Evolutionary conservation across 106 monocot genomes (phyloP), one percentile per base, ranked within the genome.

Genomic region (Apostasia shenzhenica): DNA sequence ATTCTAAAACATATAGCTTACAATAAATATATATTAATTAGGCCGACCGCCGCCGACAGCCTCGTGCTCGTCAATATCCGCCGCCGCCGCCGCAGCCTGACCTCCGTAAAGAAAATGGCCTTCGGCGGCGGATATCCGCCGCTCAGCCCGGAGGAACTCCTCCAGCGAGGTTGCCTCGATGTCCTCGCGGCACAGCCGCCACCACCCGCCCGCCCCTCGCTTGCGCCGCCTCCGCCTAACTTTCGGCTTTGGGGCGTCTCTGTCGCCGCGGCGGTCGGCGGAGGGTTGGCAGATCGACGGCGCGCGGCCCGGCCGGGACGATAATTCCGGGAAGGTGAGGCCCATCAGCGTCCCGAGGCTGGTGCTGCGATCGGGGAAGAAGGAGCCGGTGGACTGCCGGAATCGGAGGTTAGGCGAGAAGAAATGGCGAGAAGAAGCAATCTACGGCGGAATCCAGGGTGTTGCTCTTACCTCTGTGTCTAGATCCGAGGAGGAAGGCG

Each of bases 321-420:
- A 7, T 1, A 65, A 48, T 62, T 57, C 45, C 43, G 75, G 67
- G 59, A 76, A 61, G 73, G 59, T 54, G 72, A 99, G 85, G 59
- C 99, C 99, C 93, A 99, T 93, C 11, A 99, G 89, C 3, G 93
- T 83, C 0, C 93, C 93, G 42, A 99, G 90, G 9, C 81, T 88
- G 37, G 93, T 99, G 81, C 99, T 93, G 68, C 87, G 78, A 64
- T 99, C 93, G 56, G 61, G 99, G 81, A 99, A 99, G 87, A 99
- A 99, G 66, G 93, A 93, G 4, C 90, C 93, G 13, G 93, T 93
- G 40, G 99, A 99, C 99, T 92, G 67, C 8, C 56, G 8, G 14
- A 40, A 75, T 43, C 3, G 47, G 44, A 57, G 3, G 9, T 1
- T 53, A 75, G 48, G 8, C 3, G 2, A 7, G 0, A 12, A 50